Evolutionary conservation across 345 rosid species (phyloP).

Genomic region (Aurinia saxatilis): DNA sequence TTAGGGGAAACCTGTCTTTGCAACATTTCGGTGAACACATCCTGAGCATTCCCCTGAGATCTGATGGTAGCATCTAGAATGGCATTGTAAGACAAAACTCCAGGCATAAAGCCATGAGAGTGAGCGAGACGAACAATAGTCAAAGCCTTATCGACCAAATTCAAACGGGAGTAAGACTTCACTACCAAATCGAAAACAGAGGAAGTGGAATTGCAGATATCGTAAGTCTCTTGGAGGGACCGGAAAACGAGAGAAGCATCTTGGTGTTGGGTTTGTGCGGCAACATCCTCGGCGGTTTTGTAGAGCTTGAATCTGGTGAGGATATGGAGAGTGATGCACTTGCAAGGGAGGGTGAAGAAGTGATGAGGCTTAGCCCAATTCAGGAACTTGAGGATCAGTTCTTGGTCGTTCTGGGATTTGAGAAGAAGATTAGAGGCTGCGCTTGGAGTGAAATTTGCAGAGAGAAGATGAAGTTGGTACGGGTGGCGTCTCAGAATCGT

Average conservation of each 20-base stretch:
- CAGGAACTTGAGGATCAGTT: slow-evolving; percentile 49
- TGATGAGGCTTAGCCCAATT: slow-evolving; percentile 57
- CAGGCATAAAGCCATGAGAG: slow-evolving; percentile 76
- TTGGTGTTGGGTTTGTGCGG: slow-evolving; percentile 27
- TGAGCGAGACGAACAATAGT: slow-evolving; percentile 52
- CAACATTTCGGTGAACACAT: slow-evolving; percentile 54
- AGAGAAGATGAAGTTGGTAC: slow-evolving; percentile 45
- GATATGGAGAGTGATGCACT: slow-evolving; percentile 70
- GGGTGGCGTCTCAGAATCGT: slow-evolving; percentile 56
- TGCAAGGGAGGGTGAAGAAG: slow-evolving; percentile 65
- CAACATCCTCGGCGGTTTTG: slow-evolving; percentile 69
- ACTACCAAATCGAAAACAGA: slow-evolving; percentile 83
- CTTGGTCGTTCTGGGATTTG: slow-evolving; percentile 53
- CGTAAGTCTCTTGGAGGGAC: slow-evolving; percentile 56
- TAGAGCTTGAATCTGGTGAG: slow-evolving; percentile 79
- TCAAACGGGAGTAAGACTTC: slow-evolving; percentile 60
- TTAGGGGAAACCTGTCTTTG: slow-evolving; percentile 54
- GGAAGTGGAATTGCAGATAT: slow-evolving; percentile 56
- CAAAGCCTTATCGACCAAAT: slow-evolving; percentile 54
- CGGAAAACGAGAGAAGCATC: slow-evolving; percentile 49
- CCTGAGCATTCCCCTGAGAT: slow-evolving; percentile 47
- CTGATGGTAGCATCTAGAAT: slow-evolving; percentile 66
- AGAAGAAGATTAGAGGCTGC: slow-evolving; percentile 57
- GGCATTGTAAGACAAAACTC: slow-evolving; percentile 82
- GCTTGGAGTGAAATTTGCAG: slow-evolving; percentile 59